These are phyloP conservation scores for Solanum etuberosum DNA, from an alignment of 257 asterid species.

Conservation along the genomic window DNA sequence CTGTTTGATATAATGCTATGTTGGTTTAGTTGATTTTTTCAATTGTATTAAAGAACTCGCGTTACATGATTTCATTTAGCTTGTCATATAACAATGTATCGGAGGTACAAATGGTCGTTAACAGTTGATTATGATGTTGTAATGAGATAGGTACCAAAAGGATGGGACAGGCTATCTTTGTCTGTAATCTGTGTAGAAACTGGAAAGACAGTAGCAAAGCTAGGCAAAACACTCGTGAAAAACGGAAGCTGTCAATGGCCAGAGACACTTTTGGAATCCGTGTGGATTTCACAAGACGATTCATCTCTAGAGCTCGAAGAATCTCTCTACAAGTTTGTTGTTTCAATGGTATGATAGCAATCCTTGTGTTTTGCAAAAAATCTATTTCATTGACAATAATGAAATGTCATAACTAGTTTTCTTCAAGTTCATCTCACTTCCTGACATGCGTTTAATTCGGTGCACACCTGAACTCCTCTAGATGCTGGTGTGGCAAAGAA, in stretches of 20 bases:
- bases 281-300: constrained; percentile 41
- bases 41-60: neutral
- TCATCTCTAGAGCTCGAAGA: constrained; percentile 50
- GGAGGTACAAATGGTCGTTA: neutral
- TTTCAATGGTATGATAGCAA: constrained; percentile 46
- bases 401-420: neutral
- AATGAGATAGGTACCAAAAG: constrained; percentile 72
- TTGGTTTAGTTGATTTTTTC: neutral
- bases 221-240: constrained; percentile 55
- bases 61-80: neutral
- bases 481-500: neutral
- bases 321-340: constrained; percentile 49
- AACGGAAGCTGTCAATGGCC: constrained; percentile 78
- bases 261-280: constrained; percentile 59
- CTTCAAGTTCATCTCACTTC: neutral
- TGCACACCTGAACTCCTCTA: neutral
- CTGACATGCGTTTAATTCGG: neutral
- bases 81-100: neutral
- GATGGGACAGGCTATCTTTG: constrained; percentile 79
- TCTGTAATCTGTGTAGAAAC: constrained; percentile 50
- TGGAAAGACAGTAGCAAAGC: constrained; percentile 56
- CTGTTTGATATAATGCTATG: neutral
- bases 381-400: neutral
- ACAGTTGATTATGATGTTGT: neutral
- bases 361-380: neutral